Conservation (phyloP, 2,329 filamentous ascomycete species). For the Oidium heveae region DNA sequence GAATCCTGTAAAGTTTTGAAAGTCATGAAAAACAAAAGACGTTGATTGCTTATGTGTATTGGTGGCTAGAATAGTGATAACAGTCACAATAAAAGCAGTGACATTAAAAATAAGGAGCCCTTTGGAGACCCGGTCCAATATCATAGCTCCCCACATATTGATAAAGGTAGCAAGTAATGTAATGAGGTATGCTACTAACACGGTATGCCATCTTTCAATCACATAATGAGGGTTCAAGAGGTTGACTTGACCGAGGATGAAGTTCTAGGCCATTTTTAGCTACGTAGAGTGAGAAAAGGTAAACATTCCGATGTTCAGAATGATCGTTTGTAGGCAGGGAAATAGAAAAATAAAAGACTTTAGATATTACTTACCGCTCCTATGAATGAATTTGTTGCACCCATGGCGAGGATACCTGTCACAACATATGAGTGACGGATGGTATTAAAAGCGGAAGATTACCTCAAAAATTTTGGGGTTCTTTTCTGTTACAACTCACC, state of each 20-base stretch:
- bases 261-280: background rate
- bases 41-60: conserved; percentile 28
- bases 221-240: conserved; percentile 18
- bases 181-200: conserved; percentile 23
- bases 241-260: conserved; percentile 15
- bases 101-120: conserved; percentile 28
- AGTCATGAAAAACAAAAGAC: conserved; percentile 27
- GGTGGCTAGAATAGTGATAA: conserved; percentile 24
- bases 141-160: conserved; percentile 24
- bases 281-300: background rate
- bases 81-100: conserved; percentile 23
- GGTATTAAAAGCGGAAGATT: too few species aligned
- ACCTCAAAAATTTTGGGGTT: background rate
- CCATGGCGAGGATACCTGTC: conserved; percentile 20
- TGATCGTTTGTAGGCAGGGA: too few species aligned
- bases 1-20: conserved; percentile 28
- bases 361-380: conserved; percentile 5
- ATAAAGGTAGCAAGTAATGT: conserved; percentile 20
- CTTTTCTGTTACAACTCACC: background rate
- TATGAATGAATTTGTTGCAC: conserved; percentile 27
- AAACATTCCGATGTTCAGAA: too few species aligned
- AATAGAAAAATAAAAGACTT: background rate
- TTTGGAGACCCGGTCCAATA: conserved; percentile 25
- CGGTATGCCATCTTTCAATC: conserved; percentile 21
- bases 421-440: background rate